Evolutionary conservation across 2,329 filamentous ascomycete species (phyloP), one percentile per base, ranked within the genome.

Genomic region (Talaromyces sp.): DNA sequence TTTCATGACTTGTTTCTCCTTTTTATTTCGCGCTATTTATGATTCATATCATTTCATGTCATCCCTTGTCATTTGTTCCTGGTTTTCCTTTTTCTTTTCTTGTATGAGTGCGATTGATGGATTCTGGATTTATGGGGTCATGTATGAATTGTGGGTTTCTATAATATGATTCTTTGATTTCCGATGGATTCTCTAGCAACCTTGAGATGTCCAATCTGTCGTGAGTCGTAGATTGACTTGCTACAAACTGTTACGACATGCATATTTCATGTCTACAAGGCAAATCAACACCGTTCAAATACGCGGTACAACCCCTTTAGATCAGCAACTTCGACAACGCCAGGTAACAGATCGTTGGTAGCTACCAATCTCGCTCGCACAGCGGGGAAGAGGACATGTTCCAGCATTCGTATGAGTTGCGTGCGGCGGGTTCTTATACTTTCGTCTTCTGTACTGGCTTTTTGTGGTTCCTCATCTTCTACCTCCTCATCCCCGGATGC

Each of bases 261-360:
- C 22, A 27, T 49, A 27, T 15, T 11, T 27, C 7, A 15, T 50
- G 33, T 31, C 1, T 54, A 19, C 5, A n/a, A 19, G 25, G 31
- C 10, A 33, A 2, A 15, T 86, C 77, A 98, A 77, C 95, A 98
- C 63, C 95, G 83, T 79, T 99, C 95, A 82, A 99, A 99, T 2
- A 98, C 93, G 54, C 91, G 84, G 77, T 99, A 99, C 65, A 99
- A 75, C 0, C 93, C 93, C 77, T 97, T 98, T 66, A 98, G 78
- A 79, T 96, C 92, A 1, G 95, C 94, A 58, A 97, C 87, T 78
- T 99, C 94, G 56, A 96, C 80, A 11, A 97, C 87, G 0, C 88
- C 90, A 60, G 88, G 87, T 79, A 96, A 86, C 71, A 98, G 79
- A 5, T 85, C 83, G 69, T 86, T 89, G 9, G 95, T 97, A 22